phyloP scores from a whole-genome alignment of 352 stramenopile genomes.

The Blastocystis sp. region DNA sequence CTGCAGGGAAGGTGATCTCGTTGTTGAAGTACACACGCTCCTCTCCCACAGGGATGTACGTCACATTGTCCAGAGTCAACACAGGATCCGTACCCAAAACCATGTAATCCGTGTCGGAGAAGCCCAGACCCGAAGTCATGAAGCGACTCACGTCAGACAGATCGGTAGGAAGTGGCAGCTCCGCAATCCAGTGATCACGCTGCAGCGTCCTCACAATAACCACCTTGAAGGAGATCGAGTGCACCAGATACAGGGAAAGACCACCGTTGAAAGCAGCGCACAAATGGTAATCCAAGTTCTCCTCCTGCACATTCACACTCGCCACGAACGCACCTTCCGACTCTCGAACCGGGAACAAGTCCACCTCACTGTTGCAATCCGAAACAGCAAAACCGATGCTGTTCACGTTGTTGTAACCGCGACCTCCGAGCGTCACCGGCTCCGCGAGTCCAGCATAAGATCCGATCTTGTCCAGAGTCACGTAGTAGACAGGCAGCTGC shows the following conservation, averaged over 20 bases:
- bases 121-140: conserved; percentile 1
- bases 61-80: not conserved
- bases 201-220: not conserved
- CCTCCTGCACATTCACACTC: not conserved
- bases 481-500: conserved; percentile 14
- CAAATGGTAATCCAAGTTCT: conserved; percentile 43
- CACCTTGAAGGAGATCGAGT: conserved; percentile 13
- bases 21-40: conserved; percentile 17
- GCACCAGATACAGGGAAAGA: not conserved
- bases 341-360: not conserved
- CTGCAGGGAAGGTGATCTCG: not conserved
- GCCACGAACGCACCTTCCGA: not conserved
- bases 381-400: conserved; percentile 14
- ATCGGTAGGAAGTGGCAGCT: not conserved
- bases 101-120: not conserved
- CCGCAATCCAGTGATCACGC: not conserved
- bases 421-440: not conserved
- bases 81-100: not conserved
- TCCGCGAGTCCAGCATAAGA: not conserved
- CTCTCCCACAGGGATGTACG: not conserved
- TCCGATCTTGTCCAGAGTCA: conserved; percentile 4
- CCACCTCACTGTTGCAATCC: not conserved
- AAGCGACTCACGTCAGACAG: not conserved
- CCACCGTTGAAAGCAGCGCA: not conserved
- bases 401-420: not conserved